Percentiles rank a stretch among this genome's conserved stretches.
Evolutionary conservation across 495 filamentous ascomycete genomes (phyloP).

Genomic region (Aspergillus funiculosus): DNA sequence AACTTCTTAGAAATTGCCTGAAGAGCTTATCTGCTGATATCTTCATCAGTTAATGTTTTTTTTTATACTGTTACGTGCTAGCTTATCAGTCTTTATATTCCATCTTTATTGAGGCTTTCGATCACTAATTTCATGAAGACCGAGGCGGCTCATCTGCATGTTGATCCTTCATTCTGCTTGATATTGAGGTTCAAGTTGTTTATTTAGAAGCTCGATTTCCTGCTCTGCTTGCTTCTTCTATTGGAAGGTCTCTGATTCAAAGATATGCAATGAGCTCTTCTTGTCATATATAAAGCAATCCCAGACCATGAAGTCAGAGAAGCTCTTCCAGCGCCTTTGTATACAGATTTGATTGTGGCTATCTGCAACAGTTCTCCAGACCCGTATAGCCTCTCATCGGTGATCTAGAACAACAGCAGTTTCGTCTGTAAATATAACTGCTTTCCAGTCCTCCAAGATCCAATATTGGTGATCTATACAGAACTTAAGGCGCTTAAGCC

Average conservation of each 20-base stretch:
- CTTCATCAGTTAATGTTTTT: not conserved
- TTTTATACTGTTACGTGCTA: not conserved
- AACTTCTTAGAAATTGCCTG: not conserved
- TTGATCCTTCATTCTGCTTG: not conserved
- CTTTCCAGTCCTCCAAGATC: not conserved
- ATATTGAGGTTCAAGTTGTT: not conserved
- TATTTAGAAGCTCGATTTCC: not conserved
- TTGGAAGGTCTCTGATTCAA: not conserved
- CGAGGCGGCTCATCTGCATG: not conserved
- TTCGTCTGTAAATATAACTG: not conserved
- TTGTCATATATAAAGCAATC: not conserved
- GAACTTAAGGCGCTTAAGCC: not conserved
- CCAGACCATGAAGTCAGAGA: not conserved
- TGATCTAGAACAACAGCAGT: not conserved
- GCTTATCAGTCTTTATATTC: not conserved
- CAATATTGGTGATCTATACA: not conserved
- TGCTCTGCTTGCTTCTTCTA: not conserved
- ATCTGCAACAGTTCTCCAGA: not conserved
- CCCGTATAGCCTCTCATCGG: not conserved
- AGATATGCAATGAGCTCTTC: not conserved
- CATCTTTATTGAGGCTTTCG: not conserved
- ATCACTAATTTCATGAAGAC: not conserved
- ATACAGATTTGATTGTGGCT: not conserved
- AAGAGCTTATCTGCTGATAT: not conserved
- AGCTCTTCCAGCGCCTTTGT: not conserved